Conservation (phyloP, 768 basidiomycete genomes). For the Leccinum olivaceopallidum region DNA sequence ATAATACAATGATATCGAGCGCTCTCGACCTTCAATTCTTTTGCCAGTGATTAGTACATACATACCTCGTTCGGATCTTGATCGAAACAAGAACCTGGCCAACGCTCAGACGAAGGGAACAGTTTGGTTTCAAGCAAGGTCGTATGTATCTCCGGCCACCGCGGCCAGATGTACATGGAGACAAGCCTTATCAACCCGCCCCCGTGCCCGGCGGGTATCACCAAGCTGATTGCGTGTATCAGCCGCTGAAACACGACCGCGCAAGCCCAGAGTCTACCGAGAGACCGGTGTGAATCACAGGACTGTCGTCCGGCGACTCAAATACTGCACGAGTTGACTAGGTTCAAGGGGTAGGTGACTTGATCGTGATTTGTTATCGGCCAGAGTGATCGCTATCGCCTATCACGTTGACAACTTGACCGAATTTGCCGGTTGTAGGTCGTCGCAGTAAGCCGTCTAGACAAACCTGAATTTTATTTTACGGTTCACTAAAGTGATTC, state of each 20-base stretch:
- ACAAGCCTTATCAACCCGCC: not conserved
- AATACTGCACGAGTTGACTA: not conserved
- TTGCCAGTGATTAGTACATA: not conserved
- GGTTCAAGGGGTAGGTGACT: not conserved
- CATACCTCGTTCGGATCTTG: not conserved
- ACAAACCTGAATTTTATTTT: not conserved
- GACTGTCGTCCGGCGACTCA: not conserved
- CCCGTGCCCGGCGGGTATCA: not conserved
- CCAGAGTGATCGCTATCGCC: not conserved
- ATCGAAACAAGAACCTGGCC: not conserved
- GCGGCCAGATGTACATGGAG: not conserved
- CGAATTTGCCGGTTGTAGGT: constrained; percentile 30
- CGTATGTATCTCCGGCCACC: not conserved
- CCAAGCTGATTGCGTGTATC: not conserved
- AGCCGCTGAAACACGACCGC: not conserved
- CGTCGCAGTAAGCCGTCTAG: constrained; percentile 40
- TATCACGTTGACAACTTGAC: too few species aligned
- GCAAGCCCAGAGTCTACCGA: not conserved
- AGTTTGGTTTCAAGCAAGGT: not conserved
- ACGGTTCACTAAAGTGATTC: not conserved
- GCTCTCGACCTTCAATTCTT: not conserved
- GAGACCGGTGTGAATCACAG: not conserved
- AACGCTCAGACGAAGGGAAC: too few species aligned
- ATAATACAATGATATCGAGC: not conserved
- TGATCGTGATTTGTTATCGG: not conserved